A percentile compares a stretch with the other conserved stretches of the same genome.
These are phyloP conservation scores for Ramaria sp. DNA, from an alignment of 768 basidiomycete genomes.

Conservation along the genomic window DNA sequence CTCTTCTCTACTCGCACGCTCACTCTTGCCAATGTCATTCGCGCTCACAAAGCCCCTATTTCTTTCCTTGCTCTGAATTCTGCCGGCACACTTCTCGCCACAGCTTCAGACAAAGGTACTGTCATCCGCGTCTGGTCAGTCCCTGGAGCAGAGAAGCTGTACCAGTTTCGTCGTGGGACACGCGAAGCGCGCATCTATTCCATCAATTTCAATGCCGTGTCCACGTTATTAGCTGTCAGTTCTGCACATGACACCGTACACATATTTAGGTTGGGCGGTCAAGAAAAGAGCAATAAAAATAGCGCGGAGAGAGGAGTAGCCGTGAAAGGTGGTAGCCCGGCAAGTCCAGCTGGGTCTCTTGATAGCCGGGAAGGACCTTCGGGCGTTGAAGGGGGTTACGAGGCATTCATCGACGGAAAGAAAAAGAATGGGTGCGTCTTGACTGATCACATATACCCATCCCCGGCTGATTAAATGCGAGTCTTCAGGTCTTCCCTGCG, in stretches of 20 bases:
- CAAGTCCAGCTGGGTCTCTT: constrained; percentile 56
- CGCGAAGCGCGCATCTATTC: constrained; percentile 79
- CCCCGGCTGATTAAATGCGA: neutral
- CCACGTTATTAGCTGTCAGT: constrained; percentile 79
- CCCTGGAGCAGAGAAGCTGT: constrained; percentile 86
- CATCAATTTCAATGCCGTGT: constrained; percentile 75
- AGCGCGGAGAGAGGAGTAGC: constrained; percentile 13
- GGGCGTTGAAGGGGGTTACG: constrained; percentile 68
- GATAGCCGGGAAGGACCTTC: constrained; percentile 53
- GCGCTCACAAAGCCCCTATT: constrained; percentile 92
- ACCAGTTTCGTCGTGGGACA: constrained; percentile 90
- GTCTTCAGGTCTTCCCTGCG: constrained; percentile 19
- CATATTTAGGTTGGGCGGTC: constrained; percentile 76
- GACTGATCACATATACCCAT: neutral
- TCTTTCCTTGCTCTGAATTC: constrained; percentile 80
- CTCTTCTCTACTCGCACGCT: constrained; percentile 90
- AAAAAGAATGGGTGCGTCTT: constrained; percentile 26
- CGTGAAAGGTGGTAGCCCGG: constrained; percentile 21
- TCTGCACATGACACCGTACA: constrained; percentile 94
- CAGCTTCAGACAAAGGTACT: constrained; percentile 90
- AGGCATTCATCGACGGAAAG: constrained; percentile 72
- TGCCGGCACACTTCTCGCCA: constrained; percentile 83
- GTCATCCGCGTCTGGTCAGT: constrained; percentile 92
- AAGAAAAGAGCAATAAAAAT: constrained; percentile 18
- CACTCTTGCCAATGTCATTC: constrained; percentile 89